phyloP scores from a whole-genome alignment of 2,329 filamentous ascomycete species.

The Cladophialophora chaetospira region DNA sequence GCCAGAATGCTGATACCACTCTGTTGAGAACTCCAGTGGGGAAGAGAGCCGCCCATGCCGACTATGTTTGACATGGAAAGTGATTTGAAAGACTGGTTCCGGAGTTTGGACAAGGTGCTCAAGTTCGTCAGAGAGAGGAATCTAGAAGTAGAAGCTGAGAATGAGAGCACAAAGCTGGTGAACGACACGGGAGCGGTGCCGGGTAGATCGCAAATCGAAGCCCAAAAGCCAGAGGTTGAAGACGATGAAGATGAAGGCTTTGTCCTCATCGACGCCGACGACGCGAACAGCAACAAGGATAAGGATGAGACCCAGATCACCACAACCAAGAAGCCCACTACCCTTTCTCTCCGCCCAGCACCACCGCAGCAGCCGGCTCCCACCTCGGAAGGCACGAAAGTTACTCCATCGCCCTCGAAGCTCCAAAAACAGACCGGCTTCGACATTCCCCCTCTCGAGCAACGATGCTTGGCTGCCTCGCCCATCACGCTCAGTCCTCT shows the following conservation, averaged over 20 bases:
- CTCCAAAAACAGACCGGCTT: slow-evolving; percentile 3
- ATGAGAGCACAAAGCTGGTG: neutral
- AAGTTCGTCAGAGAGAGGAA: slow-evolving; percentile 21
- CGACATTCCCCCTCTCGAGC: neutral
- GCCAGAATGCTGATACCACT: no score
- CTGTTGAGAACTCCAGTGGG: no score
- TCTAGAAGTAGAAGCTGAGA: neutral
- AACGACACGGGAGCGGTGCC: neutral
- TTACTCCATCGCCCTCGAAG: no score
- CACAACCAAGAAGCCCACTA: neutral
- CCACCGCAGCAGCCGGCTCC: neutral
- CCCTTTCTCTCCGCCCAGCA: neutral
- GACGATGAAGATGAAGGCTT: neutral
- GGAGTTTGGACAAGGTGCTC: slow-evolving; percentile 19
- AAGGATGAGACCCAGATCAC: neutral
- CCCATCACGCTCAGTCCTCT: neutral
- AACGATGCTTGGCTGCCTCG: neutral
- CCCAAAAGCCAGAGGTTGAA: neutral
- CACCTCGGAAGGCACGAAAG: no score
- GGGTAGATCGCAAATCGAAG: neutral
- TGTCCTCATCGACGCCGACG: neutral
- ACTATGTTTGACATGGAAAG: slow-evolving; percentile 27
- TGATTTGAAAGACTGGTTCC: slow-evolving; percentile 21
- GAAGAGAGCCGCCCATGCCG: slow-evolving; percentile 28
- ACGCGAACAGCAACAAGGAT: neutral